Base-by-base conservation (phyloP, 441 rosid genomes). In the Corymbia calophylla region DNA sequence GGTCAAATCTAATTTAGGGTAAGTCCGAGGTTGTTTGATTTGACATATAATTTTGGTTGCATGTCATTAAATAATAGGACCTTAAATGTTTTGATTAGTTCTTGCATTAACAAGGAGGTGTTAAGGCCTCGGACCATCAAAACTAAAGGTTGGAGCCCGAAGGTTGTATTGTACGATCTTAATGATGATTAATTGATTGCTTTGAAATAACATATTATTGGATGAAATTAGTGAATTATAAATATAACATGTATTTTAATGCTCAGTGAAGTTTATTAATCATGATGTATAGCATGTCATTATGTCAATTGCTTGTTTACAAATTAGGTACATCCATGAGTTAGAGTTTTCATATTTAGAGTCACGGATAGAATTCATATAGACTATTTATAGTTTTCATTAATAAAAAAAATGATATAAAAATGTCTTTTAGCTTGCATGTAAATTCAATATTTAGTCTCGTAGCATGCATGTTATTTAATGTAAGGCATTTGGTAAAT, bases 211-310 rank as follows among this genome's bases (percentile, higher is more conserved):
- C 60, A 21, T 56, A 56, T 56, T 21, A 56, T 56, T 56, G 27
- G 62, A 56, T 56, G 29, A 23, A 23, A 56, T 23, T 56, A 56
- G 0, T 56, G 9, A 9, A 56, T 56, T 23, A 56, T 23, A 56
- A 56, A 56, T 56, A 56, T 23, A 56, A 21, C 27, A 27, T 56
- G 29, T 23, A 56, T 56, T 56, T 0, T 23, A 23, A 56, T 8
- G 62, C 9, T 56, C 0, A 0, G 25, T 56, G 0, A 56, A 58
- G 29, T 58, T 58, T 4, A 23, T 58, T 1, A 0, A 56, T 23
- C 25, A 13, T 56, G 3, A 56, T 4, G 5, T 58, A 3, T 58
- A 1, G 62, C 62, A 23, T 58, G 29, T 58, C 62, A 23, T 54
- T 54, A 54, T 58, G 62, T 58, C 29, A 58, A 23, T 56, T 58